Evolutionary conservation across 1,284 basidiomycete genomes (phyloP).

Genomic region (Cystobasidiaceae sp.): DNA sequence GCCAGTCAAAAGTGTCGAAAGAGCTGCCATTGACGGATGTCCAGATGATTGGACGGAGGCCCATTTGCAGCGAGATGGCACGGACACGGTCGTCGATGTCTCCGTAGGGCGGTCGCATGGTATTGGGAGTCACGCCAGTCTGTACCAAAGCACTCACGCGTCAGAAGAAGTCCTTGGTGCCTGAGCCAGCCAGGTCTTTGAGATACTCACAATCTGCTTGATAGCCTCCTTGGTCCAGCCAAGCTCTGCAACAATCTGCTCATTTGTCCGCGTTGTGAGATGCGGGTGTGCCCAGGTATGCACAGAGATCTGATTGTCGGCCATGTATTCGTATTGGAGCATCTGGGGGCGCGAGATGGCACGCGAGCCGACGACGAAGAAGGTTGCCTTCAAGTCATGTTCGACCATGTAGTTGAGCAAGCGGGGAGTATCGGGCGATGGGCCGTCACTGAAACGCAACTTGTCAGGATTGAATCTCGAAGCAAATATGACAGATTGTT

Average conservation of each 20-base stretch:
- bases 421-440: conserved; percentile 71
- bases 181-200: background rate
- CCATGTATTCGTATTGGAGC: conserved; percentile 57
- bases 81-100: conserved; percentile 78
- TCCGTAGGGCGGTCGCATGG: conserved; percentile 58
- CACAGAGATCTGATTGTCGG: conserved; percentile 37
- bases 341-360: conserved; percentile 72
- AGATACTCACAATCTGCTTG: conserved; percentile 55
- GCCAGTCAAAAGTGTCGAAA: conserved; percentile 39
- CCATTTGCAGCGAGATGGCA: conserved; percentile 72
- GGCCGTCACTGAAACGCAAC: conserved; percentile 68
- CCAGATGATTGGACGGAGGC: conserved; percentile 74
- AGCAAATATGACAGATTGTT: background rate
- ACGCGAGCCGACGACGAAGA: conserved; percentile 89
- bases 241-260: conserved; percentile 84
- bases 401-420: conserved; percentile 64
- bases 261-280: conserved; percentile 76
- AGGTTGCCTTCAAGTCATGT: conserved; percentile 69
- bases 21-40: conserved; percentile 55
- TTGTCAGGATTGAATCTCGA: conserved; percentile 7
- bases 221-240: conserved; percentile 88
- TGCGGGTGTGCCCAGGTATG: conserved; percentile 48
- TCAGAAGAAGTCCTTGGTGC: background rate
- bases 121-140: conserved; percentile 48
- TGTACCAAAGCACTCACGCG: background rate